Base-by-base conservation (phyloP, 176 grass and related monocot genomes). In the Pontederia crassipes region DNA sequence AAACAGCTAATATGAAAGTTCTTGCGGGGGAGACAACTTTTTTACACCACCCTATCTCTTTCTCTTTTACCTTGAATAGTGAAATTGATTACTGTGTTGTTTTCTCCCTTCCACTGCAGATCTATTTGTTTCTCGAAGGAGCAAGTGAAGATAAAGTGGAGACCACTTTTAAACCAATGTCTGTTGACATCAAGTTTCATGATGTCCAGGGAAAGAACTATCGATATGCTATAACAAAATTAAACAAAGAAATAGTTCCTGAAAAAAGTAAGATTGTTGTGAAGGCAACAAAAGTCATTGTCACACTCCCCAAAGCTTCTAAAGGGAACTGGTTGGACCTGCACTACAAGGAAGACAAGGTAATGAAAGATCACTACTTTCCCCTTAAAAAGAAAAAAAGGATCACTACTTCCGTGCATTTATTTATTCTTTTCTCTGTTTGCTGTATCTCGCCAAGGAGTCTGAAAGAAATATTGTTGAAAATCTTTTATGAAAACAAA, bases 151-250 rank as follows among this genome's bases (percentile, higher is more conserved):
- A 88, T 59, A 97, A 88, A 65, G 55, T 85, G 60, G 81, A 80
- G 51, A 55, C 82, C 67, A 53, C 20, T 64, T 87, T 90, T 77
- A 82, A 87, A 54, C 76, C 73, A 12, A 80, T 26, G 66, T 88
- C 81, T 54, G 67, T 91, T 49, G 92, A 91, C 61, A 73, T 85
- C 46, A 97, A 91, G 69, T 79, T 97, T 32, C 81, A 88, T 71
- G 78, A 97, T 70, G 73, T 97, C n/a, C 66, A 85, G 27, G 84
- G 84, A 46, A 97, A 97, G 52, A 91, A 91, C 60, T 97, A 97
- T 52, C 70, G 84, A 65, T 97, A 76, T 78, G 69, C 66, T 28
- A 81, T 91, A 75, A 76, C 81, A 28, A 97, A 88, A 66, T 70
- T 97, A 48, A 85, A 82, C 74, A 97, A 97, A 68, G 79, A 88